phyloP scores from a whole-genome alignment of 176 grass and related monocot species.

The Rhynchospora breviuscula region DNA sequence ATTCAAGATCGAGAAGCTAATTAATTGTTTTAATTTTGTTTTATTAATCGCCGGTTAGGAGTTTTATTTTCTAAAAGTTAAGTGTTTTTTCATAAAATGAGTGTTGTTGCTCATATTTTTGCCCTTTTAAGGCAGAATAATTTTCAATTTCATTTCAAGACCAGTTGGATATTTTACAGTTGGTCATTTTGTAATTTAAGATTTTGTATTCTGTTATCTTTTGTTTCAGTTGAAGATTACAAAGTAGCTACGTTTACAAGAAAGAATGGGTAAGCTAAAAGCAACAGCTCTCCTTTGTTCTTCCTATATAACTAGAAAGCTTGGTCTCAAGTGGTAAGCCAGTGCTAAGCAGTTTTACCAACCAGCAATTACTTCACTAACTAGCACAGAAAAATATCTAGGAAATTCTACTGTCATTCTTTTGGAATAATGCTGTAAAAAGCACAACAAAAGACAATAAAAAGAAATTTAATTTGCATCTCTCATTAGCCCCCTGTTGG shows the following conservation, averaged over 20 bases:
- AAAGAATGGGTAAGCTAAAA: slow-evolving; percentile 61
- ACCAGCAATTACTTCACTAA: too few species aligned
- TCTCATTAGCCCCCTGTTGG: too few species aligned
- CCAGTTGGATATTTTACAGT: background rate
- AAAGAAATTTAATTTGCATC: too few species aligned
- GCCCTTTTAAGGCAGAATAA: background rate
- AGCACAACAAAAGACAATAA: too few species aligned
- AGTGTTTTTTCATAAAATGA: background rate
- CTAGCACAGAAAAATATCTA: too few species aligned
- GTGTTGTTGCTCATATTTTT: background rate
- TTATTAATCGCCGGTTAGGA: background rate
- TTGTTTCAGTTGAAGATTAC: slow-evolving; percentile 28
- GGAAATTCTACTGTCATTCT: too few species aligned
- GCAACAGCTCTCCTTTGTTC: slow-evolving; percentile 39
- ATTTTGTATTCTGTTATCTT: slow-evolving; percentile 5
- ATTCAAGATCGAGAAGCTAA: background rate
- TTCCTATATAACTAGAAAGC: slow-evolving; percentile 38
- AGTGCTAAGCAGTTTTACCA: too few species aligned
- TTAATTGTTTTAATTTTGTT: background rate
- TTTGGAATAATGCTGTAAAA: too few species aligned
- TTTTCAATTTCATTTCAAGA: background rate
- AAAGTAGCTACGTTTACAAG: slow-evolving; percentile 19
- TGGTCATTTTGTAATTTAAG: background rate
- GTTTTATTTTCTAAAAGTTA: background rate
- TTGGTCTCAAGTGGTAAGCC: slow-evolving; percentile 36